These are phyloP conservation scores for Mitosporidium daphniae DNA, from an alignment of 371 early-diverging fungal genomes.

Conservation along the genomic window DNA sequence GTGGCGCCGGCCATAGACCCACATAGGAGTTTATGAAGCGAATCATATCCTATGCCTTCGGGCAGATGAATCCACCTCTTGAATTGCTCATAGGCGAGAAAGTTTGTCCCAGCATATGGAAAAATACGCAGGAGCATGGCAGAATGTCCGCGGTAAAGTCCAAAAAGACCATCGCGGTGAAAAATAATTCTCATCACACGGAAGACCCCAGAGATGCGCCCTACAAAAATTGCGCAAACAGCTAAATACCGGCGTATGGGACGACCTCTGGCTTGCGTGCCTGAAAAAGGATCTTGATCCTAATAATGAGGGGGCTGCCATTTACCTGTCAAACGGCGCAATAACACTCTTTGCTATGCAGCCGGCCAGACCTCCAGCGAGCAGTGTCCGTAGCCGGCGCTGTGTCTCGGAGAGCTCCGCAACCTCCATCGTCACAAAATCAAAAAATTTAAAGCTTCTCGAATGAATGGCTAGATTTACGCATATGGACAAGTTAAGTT, in stretches of 20 bases:
- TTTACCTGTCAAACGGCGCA: slow-evolving; percentile 79
- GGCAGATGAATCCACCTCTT: slow-evolving; percentile 18
- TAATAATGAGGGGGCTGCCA: no score
- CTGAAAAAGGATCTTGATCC: slow-evolving; percentile 84
- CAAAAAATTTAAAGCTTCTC: no score
- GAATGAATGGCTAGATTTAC: no score
- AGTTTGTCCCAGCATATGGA: slow-evolving; percentile 77
- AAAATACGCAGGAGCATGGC: slow-evolving; percentile 61
- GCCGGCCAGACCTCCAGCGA: slow-evolving; percentile 16
- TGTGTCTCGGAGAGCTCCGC: no score
- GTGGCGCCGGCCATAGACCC: slow-evolving; percentile 12
- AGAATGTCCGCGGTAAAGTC: slow-evolving; percentile 68
- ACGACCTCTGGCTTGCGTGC: slow-evolving; percentile 29
- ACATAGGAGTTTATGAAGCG: no score
- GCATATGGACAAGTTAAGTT: no score
- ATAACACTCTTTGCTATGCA: slow-evolving; percentile 57
- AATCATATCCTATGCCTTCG: slow-evolving; percentile 39
- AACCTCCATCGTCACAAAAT: no score
- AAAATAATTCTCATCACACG: slow-evolving; percentile 32
- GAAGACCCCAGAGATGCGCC: slow-evolving; percentile 43
- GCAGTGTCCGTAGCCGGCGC: not conserved
- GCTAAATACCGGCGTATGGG: slow-evolving; percentile 11
- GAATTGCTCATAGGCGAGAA: slow-evolving; percentile 57
- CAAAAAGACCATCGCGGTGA: slow-evolving; percentile 20
- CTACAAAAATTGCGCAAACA: slow-evolving; percentile 6